Percentiles rank a stretch among this genome's conserved stretches.
These are phyloP conservation scores for Tolypocladium amazonense DNA, from an alignment of 2,329 filamentous ascomycete species.

Conservation along the genomic window DNA sequence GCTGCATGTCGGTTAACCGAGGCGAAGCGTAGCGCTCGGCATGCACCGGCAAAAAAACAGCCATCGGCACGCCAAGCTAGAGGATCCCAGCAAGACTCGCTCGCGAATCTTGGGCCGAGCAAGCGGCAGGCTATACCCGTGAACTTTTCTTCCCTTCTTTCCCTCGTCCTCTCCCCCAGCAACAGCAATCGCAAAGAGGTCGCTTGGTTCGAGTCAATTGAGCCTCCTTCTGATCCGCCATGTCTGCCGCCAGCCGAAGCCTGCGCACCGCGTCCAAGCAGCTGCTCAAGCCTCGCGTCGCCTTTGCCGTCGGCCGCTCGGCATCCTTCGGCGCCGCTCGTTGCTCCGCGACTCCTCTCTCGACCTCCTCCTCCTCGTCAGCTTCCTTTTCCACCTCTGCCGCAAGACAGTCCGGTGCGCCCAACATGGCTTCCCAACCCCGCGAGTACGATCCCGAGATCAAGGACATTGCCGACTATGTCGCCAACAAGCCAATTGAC, in stretches of 20 bases:
- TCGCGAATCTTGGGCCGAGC: background rate
- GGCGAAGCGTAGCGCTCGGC: slow-evolving; percentile 1
- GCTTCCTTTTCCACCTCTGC: slow-evolving; percentile 38
- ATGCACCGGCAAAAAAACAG: slow-evolving; percentile 5
- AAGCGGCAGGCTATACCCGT: background rate
- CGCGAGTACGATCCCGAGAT: slow-evolving; percentile 83
- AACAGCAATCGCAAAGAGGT: background rate
- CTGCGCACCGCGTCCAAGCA: slow-evolving; percentile 44
- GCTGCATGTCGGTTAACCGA: background rate
- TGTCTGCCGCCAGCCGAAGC: slow-evolving; percentile 45
- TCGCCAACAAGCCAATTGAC: slow-evolving; percentile 82
- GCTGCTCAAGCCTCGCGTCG: slow-evolving; percentile 30
- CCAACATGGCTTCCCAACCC: slow-evolving; percentile 37
- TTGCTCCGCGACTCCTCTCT: slow-evolving; percentile 18
- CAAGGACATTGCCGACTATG: slow-evolving; percentile 87
- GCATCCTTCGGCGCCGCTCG: slow-evolving; percentile 15
- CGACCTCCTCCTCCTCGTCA: slow-evolving; percentile 16
- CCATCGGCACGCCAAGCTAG: background rate
- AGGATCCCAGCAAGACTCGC: background rate
- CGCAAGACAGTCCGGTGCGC: slow-evolving; percentile 35
- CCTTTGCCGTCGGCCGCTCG: slow-evolving; percentile 14
- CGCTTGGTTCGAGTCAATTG: background rate
- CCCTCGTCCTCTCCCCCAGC: background rate
- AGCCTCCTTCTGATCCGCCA: slow-evolving; percentile 14
- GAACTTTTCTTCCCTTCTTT: slow-evolving; percentile 1